Base-by-base conservation (phyloP, 1,284 basidiomycete species). In the Irpex sp. region DNA sequence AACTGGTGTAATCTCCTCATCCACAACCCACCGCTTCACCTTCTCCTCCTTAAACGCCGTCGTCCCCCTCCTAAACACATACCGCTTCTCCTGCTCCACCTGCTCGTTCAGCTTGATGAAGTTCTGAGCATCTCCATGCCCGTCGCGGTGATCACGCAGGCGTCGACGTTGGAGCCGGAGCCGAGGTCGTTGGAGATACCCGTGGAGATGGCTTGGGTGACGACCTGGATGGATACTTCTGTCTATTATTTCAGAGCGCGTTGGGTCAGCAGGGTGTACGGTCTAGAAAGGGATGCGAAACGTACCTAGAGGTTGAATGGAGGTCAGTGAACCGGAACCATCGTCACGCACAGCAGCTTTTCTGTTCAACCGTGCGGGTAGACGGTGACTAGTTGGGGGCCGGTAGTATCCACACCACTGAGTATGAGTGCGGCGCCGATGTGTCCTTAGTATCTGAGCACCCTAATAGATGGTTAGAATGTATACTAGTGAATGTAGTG, bases 161-260 rank as follows among this genome's bases (percentile, higher is more conserved):
- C 97, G 81, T 99, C 98, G 77, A 99, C 93, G 81, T 99, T 99
- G 22, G 95, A 97, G 67, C 98, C 98, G 0, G 97, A 99, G 9
- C 98, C 98, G 59, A 99, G 89, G 86, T 99, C 98, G 86, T 99
- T 99, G 89, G 98, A 99, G 81, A 99, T 98, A 89, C 98, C 98
- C 1, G 96, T 94, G 64, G 94, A 93, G 79, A 99, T 94, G 42
- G 98, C 97, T 62, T 91, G 88, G 62, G 93, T 92, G 22, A 99
- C 97, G 11, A 99, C 87, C 22, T 87, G 85, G 70, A 99, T 90
- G 1, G 97, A 98, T 64, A 95, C 94, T 69, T 91, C 87, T 66
- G 95, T 90, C 94, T 97, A 82, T 13, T 67, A 22, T 13, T n/a
- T 42, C 20, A 27, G 27, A 49, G 43, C 24, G 49, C 65, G 69